Evolutionary conservation across 345 rosid species (phyloP).

Genomic region (Cardiospermum halicacabum): DNA sequence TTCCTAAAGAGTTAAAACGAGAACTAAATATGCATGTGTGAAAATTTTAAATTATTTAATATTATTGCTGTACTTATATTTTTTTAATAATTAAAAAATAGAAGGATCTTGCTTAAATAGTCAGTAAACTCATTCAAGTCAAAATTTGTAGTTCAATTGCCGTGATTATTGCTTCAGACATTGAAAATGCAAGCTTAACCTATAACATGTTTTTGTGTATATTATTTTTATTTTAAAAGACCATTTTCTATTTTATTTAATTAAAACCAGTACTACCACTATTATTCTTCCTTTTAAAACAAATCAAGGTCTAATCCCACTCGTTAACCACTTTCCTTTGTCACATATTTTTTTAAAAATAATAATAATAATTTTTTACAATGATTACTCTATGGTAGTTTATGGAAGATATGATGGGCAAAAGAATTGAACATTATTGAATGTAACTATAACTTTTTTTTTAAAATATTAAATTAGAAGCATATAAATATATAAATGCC

Average conservation of each 20-base stretch:
- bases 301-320: background rate
- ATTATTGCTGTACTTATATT: background rate
- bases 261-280: too few relatives aligned
- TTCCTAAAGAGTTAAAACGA: too few relatives aligned
- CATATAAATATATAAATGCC: too few relatives aligned
- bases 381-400: constrained; percentile 4
- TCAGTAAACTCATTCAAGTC: constrained; percentile 5
- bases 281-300: background rate
- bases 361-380: constrained; percentile 4
- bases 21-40: too few relatives aligned
- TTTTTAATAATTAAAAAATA: background rate
- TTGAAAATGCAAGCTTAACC: constrained; percentile 14
- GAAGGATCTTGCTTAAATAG: constrained; percentile 1
- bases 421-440: constrained; percentile 3
- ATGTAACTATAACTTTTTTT: constrained; percentile 7
- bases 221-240: background rate
- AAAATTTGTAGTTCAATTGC: background rate
- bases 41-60: too few relatives aligned
- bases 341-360: background rate
- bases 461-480: background rate
- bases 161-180: constrained; percentile 14
- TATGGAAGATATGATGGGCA: background rate
- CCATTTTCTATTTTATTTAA: background rate
- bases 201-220: background rate
- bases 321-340: background rate